Base-by-base conservation (phyloP, 169 alveolate species). In the Plasmodium billcollinsi region DNA sequence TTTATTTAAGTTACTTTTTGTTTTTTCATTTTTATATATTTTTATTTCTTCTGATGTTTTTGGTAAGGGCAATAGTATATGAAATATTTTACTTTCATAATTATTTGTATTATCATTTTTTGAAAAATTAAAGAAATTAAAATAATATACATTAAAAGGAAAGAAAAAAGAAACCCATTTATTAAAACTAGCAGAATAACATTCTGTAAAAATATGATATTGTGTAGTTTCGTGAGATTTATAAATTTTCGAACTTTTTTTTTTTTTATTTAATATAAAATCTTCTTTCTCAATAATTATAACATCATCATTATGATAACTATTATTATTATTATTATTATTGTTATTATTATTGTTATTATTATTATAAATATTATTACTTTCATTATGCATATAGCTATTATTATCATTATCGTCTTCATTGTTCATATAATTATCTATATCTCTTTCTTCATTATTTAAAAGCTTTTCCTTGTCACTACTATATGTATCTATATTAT, bases 121-220 rank as follows among this genome's bases (percentile, higher is more conserved):
- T 20, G 90, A 80, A 58, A 80, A 80, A 54, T 69, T 69, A 20
- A 39, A 70, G 18, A 69, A 69, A 24, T 69, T 80, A 69, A 80
- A 80, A 69, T 80, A 80, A 29, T 80, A 80, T 7, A 80, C 65
- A 50, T 80, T 80, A 49, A 18, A 80, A 72, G 85, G 70, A 39
- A 80, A 80, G 33, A 80, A 80, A 49, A 80, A 80, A 20, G 90
- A 80, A n/a, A 80, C 52, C 90, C 90, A 80, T 45, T 80, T 80
- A 63, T 80, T 80, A 73, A 67, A 80, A 11, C 90, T 80, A 12
- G 66, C 43, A 0, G 90, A 80, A 63, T 80, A 80, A 29, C 90
- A 80, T 29, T 80, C 90, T 6, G 85, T 56, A 43, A 80, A 80
- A 9, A 80, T 80, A n/a, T 80, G 54, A 56, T 69, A 80, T 26